These are phyloP conservation scores for Phaffomyces opuntiae DNA, from an alignment of 805 yeast species.

Conservation along the genomic window DNA sequence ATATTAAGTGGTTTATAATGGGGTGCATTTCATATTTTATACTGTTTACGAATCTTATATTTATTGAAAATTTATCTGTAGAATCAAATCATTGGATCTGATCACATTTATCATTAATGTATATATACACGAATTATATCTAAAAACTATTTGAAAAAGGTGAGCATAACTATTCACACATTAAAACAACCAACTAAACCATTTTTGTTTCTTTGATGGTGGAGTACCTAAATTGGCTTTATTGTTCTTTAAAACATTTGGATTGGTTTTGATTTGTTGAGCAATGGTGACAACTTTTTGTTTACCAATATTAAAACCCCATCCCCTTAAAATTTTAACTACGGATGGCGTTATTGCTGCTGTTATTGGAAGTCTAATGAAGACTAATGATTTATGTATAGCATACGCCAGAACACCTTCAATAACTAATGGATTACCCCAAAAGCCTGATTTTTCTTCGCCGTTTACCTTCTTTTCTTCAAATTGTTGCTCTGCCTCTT, in stretches of 20 bases:
- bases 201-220: slow-evolving; percentile 44
- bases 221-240: slow-evolving; percentile 46
- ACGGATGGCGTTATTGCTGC: slow-evolving; percentile 87
- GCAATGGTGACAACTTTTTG: slow-evolving; percentile 37
- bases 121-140: neutral
- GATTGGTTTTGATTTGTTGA: slow-evolving; percentile 24
- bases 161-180: neutral
- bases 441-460: slow-evolving; percentile 11
- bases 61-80: too few species aligned
- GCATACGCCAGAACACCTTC: slow-evolving; percentile 91
- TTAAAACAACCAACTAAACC: slow-evolving; percentile 56
- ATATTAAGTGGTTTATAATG: neutral
- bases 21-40: neutral
- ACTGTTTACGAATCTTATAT: neutral
- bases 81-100: too few species aligned
- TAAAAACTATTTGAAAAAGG: neutral
- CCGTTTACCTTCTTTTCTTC: slow-evolving; percentile 8
- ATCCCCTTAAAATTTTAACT: slow-evolving; percentile 53
- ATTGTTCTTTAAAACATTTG: slow-evolving; percentile 29
- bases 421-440: slow-evolving; percentile 50
- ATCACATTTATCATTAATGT: neutral
- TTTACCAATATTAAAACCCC: slow-evolving; percentile 77
- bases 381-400: slow-evolving; percentile 77
- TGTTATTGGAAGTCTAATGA: slow-evolving; percentile 80
- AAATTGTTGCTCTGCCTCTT: slow-evolving; percentile 13